Conservation (phyloP, 2,329 filamentous ascomycete species). For the Acrodontium crateriforme region DNA sequence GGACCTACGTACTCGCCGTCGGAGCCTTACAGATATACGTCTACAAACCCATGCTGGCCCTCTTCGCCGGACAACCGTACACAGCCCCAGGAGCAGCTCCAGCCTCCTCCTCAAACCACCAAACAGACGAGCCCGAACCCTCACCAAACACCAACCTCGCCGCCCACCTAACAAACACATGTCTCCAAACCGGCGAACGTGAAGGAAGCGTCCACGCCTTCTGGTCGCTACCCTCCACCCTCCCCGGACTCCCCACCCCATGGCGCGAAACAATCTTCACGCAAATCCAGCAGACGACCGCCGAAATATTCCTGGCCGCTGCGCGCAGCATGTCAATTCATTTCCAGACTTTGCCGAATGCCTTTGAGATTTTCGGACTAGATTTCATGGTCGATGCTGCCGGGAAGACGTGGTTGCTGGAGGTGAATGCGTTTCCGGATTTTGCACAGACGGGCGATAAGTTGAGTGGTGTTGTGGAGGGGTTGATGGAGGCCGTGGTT, state of each 20-base stretch:
- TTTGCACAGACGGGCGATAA: constrained; percentile 80
- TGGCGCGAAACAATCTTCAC: constrained; percentile 51
- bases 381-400: constrained; percentile 69
- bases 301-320: constrained; percentile 74
- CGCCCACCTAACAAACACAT: constrained; percentile 87
- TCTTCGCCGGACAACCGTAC: constrained; percentile 73
- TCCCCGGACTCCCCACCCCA: constrained; percentile 8
- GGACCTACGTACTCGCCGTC: constrained; percentile 74
- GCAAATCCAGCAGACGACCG: constrained; percentile 62
- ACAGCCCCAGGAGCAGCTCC: constrained; percentile 41
- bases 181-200: constrained; percentile 51
- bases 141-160: constrained; percentile 42
- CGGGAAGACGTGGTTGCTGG: constrained; percentile 60
- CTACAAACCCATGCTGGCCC: constrained; percentile 79
- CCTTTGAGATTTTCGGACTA: constrained; percentile 82
- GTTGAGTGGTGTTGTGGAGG: constrained; percentile 55
- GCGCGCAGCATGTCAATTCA: constrained; percentile 73
- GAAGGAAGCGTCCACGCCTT: constrained; percentile 60
- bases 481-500: constrained; percentile 64
- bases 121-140: constrained; percentile 6
- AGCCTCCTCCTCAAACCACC: too few species aligned
- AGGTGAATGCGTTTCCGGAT: constrained; percentile 93
- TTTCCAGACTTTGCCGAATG: constrained; percentile 79
- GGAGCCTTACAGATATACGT: constrained; percentile 72
- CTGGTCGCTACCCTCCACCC: constrained; percentile 46